phyloP scores from a whole-genome alignment of 1,139 yeast species.

The Nematodospora anomalae region DNA sequence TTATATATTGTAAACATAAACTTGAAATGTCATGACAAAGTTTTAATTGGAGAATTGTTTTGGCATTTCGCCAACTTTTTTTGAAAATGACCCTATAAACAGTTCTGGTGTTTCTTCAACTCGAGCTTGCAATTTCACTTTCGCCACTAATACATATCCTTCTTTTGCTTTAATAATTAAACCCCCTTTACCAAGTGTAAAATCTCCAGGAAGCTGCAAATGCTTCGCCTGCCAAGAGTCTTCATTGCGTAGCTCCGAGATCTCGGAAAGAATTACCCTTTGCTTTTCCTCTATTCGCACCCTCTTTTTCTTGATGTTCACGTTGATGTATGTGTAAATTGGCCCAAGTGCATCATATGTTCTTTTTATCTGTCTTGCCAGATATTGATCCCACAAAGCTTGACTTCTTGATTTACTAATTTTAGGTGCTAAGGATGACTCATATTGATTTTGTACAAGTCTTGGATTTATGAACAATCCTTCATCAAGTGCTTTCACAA shows the following conservation, averaged over 20 bases:
- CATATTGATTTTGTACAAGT: slow-evolving; percentile 20
- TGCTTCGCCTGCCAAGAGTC: not conserved
- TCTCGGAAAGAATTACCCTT: slow-evolving; percentile 49
- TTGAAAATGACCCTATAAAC: slow-evolving; percentile 12
- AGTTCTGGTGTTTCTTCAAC: slow-evolving; percentile 41
- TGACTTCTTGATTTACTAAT: slow-evolving; percentile 40
- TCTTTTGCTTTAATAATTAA: slow-evolving; percentile 45
- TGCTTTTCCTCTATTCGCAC: slow-evolving; percentile 28
- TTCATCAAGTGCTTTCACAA: slow-evolving; percentile 45
- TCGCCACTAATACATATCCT: slow-evolving; percentile 36
- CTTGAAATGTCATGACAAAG: not conserved
- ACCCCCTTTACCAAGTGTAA: slow-evolving; percentile 24
- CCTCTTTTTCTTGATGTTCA: slow-evolving; percentile 29
- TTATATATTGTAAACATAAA: too few species aligned
- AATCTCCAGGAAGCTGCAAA: slow-evolving; percentile 40
- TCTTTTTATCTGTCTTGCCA: slow-evolving; percentile 43
- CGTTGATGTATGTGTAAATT: slow-evolving; percentile 47
- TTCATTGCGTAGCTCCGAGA: slow-evolving; percentile 16
- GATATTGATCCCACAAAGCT: slow-evolving; percentile 44
- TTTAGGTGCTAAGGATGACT: slow-evolving; percentile 57
- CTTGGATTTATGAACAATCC: slow-evolving; percentile 19
- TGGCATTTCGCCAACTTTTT: slow-evolving; percentile 15
- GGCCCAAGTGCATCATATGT: slow-evolving; percentile 60
- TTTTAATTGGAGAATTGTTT: slow-evolving; percentile 10
- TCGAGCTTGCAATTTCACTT: slow-evolving; percentile 56